A percentile compares a stretch with the other conserved stretches of the same genome.
Conservation (phyloP, 495 filamentous ascomycete genomes). For the Hypoxylon fuscum region DNA sequence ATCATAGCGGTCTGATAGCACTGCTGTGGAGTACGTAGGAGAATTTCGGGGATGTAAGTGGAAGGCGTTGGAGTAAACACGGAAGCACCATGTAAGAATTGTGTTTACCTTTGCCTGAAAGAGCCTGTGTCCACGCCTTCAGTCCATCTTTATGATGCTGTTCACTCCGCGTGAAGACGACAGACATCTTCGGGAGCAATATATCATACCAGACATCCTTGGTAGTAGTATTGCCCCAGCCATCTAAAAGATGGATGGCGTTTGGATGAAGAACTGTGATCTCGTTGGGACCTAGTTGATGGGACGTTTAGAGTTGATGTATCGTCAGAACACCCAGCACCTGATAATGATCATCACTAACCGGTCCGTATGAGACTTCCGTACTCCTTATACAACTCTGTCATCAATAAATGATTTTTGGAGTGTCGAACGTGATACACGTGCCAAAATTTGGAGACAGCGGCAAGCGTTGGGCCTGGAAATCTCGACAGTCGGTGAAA, state of each 20-base stretch:
- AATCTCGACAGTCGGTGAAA: conserved; percentile 55
- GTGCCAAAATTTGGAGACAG: conserved; percentile 54
- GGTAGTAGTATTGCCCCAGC: conserved; percentile 41
- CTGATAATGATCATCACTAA: not conserved
- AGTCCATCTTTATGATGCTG: conserved; percentile 43
- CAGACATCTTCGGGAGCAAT: conserved; percentile 47
- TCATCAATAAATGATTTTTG: conserved; percentile 49
- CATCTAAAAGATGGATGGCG: conserved; percentile 44
- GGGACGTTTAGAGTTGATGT: not conserved
- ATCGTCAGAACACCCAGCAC: too few relatives aligned
- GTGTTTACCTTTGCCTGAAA: conserved; percentile 38
- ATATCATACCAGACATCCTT: conserved; percentile 60
- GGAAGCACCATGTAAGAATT: too few relatives aligned
- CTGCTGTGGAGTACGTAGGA: too few relatives aligned
- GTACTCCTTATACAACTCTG: conserved; percentile 48
- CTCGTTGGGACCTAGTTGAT: conserved; percentile 43
- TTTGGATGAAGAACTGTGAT: conserved; percentile 45
- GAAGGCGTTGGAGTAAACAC: too few relatives aligned
- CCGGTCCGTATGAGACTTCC: conserved; percentile 55
- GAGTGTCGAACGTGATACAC: conserved; percentile 41
- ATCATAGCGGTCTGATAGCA: too few relatives aligned
- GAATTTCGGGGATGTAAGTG: too few relatives aligned
- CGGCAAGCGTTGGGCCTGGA: conserved; percentile 53
- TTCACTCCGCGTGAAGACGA: conserved; percentile 51
- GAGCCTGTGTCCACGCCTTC: conserved; percentile 44